Base-by-base conservation (phyloP, 768 basidiomycete genomes). In the Melanogaster broomeanus region DNA sequence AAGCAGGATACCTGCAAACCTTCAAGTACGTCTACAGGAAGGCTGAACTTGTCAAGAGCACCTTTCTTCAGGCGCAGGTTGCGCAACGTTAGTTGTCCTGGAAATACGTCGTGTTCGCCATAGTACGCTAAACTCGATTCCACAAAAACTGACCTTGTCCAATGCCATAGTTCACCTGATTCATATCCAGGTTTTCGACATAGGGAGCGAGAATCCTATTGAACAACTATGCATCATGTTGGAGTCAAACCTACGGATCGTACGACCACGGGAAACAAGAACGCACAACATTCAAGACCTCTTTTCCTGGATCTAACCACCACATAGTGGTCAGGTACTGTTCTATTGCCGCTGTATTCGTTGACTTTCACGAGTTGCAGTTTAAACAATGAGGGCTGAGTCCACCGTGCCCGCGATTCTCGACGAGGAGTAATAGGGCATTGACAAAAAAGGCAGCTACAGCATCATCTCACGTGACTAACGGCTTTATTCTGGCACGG, bases 11-110 rank as follows among this genome's bases (percentile, higher is more conserved):
- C 9, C 2, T 21, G 19, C 46, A 52, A 40, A 89, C 94, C 97
- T 77, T 98, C 93, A 11, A 90, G 74, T 11, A 99, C 93, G 75
- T 98, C 95, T 1, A 99, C 85, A 0, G 97, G 97, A 19, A 99
- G 77, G 51, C 93, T 81, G 68, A 98, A 97, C 68, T 96, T 93
- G 71, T 98, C 97, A 43, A 99, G 75, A 0, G 90, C 93, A 39
- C 90, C 89, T 71, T 87, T 93, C 75, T 96, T 98, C 58, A 99
- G 79, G 47, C 86, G 87, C 43, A 99, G 71, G 60, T 90, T 88
- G 25, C 83, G 79, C 46, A 97, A 76, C 7, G 85, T 88, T 44
- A 92, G 68, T 70, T 89, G 85, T 37, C 90, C 89, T 92, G 50
- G 25, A 49, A 27, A 35, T 6, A 42, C 43, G 53, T 58, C 48